These are phyloP conservation scores for Phycomyces blakesleeanus DNA, from an alignment of 192 early-diverging fungal genomes.

Conservation along the genomic window DNA sequence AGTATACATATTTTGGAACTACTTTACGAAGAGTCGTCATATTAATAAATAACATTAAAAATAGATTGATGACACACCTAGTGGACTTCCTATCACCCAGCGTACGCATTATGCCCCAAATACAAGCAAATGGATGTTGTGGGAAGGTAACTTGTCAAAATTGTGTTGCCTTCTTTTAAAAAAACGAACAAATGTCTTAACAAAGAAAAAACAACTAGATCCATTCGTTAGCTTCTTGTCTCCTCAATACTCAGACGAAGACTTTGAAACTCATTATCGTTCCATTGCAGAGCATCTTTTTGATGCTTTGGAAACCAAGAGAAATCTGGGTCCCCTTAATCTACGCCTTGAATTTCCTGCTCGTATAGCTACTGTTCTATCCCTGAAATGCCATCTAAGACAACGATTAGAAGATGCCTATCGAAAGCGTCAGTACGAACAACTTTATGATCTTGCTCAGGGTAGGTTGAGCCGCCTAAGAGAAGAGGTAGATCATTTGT, in stretches of 20 bases:
- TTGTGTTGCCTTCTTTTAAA: too few species aligned
- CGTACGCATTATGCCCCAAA: slow-evolving; percentile 63
- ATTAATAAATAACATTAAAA: background rate
- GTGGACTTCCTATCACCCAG: slow-evolving; percentile 37
- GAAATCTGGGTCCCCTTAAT: slow-evolving; percentile 63
- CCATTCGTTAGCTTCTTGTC: slow-evolving; percentile 72
- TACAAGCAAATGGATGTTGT: slow-evolving; percentile 80
- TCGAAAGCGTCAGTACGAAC: slow-evolving; percentile 44
- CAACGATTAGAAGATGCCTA: slow-evolving; percentile 61
- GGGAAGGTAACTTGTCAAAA: slow-evolving; percentile 59
- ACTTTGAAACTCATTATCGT: slow-evolving; percentile 65
- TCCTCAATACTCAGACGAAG: slow-evolving; percentile 69
- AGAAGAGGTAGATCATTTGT: slow-evolving; percentile 65
- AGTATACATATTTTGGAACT: background rate
- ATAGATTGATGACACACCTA: slow-evolving; percentile 53
- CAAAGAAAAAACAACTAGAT: slow-evolving; percentile 40
- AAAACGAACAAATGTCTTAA: slow-evolving; percentile 19
- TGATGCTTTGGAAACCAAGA: slow-evolving; percentile 42
- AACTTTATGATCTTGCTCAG: slow-evolving; percentile 52
- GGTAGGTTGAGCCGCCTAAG: slow-evolving; percentile 54
- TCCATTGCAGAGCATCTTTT: slow-evolving; percentile 50
- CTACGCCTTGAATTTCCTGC: slow-evolving; percentile 62
- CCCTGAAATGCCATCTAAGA: slow-evolving; percentile 69
- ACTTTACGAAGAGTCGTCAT: background rate
- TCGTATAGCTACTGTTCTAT: slow-evolving; percentile 61